Conservation (phyloP, 495 filamentous ascomycete genomes). For the Penicillium egyptiacum region DNA sequence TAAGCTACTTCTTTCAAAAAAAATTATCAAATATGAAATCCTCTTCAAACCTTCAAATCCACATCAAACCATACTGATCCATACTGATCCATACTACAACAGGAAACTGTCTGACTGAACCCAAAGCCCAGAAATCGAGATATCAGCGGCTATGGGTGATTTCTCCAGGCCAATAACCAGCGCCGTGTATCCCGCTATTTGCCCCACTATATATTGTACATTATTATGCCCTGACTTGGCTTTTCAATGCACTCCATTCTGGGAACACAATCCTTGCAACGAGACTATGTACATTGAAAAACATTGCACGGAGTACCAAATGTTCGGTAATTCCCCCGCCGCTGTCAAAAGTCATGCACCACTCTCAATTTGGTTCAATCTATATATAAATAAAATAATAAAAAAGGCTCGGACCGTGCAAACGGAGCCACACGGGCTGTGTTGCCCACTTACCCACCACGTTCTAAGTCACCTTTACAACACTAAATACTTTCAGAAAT, state of each 20-base stretch:
- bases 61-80: background rate
- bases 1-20: background rate
- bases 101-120: background rate
- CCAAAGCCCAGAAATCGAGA: background rate
- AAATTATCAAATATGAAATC: background rate
- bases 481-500: background rate
- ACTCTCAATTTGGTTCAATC: conserved; percentile 1
- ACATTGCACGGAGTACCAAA: background rate
- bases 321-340: background rate
- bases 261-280: background rate
- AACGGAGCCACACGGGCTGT: conserved; percentile 8
- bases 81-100: background rate
- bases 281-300: background rate
- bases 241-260: background rate
- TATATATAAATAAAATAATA: conserved; percentile 12
- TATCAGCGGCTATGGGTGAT: background rate
- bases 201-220: background rate
- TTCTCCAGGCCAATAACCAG: background rate
- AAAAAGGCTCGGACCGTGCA: conserved; percentile 31
- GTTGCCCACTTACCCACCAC: background rate
- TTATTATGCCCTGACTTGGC: background rate
- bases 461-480: background rate
- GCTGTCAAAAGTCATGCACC: background rate
- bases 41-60: background rate
- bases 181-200: background rate